Percentiles rank a stretch among this genome's conserved stretches.
Conservation (phyloP, 2,329 filamentous ascomycete species). For the Exophiala sideris region DNA sequence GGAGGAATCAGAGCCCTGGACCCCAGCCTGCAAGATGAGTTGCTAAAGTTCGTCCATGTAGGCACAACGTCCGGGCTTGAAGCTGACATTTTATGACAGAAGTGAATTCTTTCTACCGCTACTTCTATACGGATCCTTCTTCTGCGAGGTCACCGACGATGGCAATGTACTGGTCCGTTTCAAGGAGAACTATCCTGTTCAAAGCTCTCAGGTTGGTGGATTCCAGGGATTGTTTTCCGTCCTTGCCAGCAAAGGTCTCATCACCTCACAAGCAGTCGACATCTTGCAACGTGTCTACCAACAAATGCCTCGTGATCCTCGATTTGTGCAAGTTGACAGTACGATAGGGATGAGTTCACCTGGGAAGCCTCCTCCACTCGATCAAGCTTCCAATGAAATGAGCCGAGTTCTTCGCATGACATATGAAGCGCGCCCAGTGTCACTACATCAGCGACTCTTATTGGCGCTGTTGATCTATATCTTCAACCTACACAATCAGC, state of each 20-base stretch:
- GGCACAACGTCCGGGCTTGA: not conserved
- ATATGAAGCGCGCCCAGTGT: constrained; percentile 2
- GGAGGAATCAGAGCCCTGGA: constrained; percentile 16
- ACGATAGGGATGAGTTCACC: not conserved
- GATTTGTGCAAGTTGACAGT: not conserved
- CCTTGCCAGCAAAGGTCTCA: constrained; percentile 8
- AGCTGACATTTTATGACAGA: not conserved
- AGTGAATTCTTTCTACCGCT: constrained; percentile 21
- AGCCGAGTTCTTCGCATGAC: constrained; percentile 13
- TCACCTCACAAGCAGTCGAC: constrained; percentile 10
- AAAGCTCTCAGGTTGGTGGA: not conserved
- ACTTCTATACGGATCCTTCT: constrained; percentile 15
- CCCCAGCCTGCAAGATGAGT: constrained; percentile 17
- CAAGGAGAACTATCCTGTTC: constrained; percentile 13
- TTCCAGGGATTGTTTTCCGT: constrained; percentile 6
- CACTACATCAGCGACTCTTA: constrained; percentile 9
- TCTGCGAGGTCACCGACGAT: constrained; percentile 11
- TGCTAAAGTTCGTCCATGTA: constrained; percentile 11
- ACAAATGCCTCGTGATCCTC: constrained; percentile 9
- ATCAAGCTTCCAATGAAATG: constrained; percentile 15
- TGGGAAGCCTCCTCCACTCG: not conserved
- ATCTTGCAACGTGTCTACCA: constrained; percentile 16
- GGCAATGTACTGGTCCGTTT: constrained; percentile 17
- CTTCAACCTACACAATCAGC: constrained; percentile 21
- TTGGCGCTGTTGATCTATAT: constrained; percentile 19